Conservation (phyloP, 169 alveolate species). For the Cryptosporidium ryanae region DNA sequence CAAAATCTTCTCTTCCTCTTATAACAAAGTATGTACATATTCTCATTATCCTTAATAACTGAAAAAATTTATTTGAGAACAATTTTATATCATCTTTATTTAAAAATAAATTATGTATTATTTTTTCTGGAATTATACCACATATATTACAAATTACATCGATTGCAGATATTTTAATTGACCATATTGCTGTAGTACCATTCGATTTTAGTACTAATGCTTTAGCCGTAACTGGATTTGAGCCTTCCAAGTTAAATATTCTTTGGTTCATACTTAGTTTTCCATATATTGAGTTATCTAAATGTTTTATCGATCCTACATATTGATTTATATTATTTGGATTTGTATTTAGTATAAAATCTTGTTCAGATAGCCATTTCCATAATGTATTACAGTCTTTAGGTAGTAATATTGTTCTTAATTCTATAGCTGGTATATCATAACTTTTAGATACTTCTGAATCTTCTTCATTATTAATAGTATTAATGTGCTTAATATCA, state of each 20-base stretch:
- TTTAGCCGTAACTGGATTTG: conserved; percentile 77
- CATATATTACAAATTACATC: conserved; percentile 81
- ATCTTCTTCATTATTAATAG: background rate
- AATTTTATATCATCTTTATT: conserved; percentile 3
- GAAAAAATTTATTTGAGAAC: conserved; percentile 76
- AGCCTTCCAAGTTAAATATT: conserved; percentile 79
- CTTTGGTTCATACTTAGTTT: conserved; percentile 71
- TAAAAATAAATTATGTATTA: conserved; percentile 39
- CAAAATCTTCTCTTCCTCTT: conserved; percentile 82
- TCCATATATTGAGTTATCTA: conserved; percentile 68
- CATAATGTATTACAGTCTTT: conserved; percentile 42
- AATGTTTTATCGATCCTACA: conserved; percentile 22
- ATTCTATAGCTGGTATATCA: conserved; percentile 33
- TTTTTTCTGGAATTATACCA: conserved; percentile 80
- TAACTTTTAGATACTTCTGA: background rate
- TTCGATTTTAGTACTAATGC: conserved; percentile 71
- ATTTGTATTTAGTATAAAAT: background rate
- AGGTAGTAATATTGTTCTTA: conserved; percentile 27
- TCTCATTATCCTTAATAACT: conserved; percentile 82
- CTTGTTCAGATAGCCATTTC: conserved; percentile 51
- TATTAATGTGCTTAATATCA: background rate
- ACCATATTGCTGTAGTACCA: conserved; percentile 79
- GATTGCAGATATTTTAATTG: conserved; percentile 79
- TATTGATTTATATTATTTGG: background rate
- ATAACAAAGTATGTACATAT: conserved; percentile 83